These are phyloP conservation scores for Stylosanthes scabra DNA, from an alignment of 331 rosid genomes.

Conservation along the genomic window DNA sequence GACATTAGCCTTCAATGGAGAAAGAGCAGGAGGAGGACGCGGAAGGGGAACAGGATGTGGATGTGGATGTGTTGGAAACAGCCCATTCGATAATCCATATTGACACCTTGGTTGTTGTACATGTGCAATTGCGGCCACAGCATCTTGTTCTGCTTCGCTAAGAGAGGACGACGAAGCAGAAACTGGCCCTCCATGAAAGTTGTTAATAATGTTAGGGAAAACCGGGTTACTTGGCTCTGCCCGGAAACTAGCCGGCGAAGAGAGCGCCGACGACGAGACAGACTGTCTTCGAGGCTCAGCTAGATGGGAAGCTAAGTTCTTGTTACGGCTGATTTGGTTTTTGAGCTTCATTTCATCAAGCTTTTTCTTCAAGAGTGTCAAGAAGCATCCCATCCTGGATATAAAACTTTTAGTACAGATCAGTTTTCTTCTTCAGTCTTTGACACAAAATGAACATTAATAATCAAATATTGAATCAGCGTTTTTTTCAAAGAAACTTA, in stretches of 20 bases:
- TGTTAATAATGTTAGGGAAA: too few species aligned
- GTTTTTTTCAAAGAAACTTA: too few species aligned
- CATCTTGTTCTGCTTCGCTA: constrained; percentile 71
- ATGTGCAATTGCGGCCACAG: constrained; percentile 50
- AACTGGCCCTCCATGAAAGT: too few species aligned
- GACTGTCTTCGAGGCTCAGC: too few species aligned
- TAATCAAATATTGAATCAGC: too few species aligned
- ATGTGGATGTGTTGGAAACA: constrained; percentile 49
- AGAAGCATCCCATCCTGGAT: constrained; percentile 96
- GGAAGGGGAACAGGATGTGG: constrained; percentile 99
- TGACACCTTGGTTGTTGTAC: constrained; percentile 55
- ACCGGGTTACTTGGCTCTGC: too few species aligned
- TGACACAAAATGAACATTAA: too few species aligned
- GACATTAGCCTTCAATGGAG: too few species aligned
- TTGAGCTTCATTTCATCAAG: constrained; percentile 38
- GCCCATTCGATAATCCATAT: constrained; percentile 51
- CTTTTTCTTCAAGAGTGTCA: constrained; percentile 61
- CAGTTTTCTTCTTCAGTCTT: too few species aligned
- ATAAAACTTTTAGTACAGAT: too few species aligned
- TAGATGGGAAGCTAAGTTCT: constrained; percentile 50
- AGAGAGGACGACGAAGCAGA: constrained; percentile 88
- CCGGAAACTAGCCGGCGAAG: too few species aligned
- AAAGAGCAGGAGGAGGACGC: constrained; percentile 57
- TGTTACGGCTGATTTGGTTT: constrained; percentile 41
- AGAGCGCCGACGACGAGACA: too few species aligned